Evolutionary conservation across 2,329 filamentous ascomycete genomes (phyloP).

Genomic region (Penicillium palitans): DNA sequence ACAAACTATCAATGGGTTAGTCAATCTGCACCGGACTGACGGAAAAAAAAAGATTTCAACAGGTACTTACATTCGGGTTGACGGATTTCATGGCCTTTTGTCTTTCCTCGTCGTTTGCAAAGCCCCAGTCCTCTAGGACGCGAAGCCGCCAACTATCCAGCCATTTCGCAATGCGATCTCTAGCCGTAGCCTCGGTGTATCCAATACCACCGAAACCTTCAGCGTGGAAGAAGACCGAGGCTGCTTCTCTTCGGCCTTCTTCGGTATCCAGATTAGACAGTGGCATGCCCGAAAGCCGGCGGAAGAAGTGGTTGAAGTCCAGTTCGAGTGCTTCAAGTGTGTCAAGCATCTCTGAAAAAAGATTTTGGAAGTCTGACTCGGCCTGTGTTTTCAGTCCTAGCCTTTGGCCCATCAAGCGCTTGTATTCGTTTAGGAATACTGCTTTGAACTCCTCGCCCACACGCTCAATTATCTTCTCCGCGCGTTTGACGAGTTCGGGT

Average conservation of each 20-base stretch:
- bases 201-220: constrained; percentile 64
- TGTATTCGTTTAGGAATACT: constrained; percentile 87
- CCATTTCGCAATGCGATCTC: constrained; percentile 72
- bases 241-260: constrained; percentile 62
- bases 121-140: constrained; percentile 73
- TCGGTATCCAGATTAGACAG: constrained; percentile 65
- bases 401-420: constrained; percentile 74
- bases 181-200: constrained; percentile 63
- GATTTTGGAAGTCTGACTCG: constrained; percentile 71
- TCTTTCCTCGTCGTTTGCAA: constrained; percentile 62
- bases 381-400: constrained; percentile 72
- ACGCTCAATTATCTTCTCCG: constrained; percentile 78
- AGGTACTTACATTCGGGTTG: constrained; percentile 69
- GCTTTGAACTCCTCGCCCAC: constrained; percentile 84
- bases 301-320: constrained; percentile 94
- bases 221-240: constrained; percentile 75
- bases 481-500: constrained; percentile 70
- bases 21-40: neutral
- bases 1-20: constrained; percentile 60
- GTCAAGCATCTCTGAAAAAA: constrained; percentile 83
- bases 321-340: constrained; percentile 77
- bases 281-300: constrained; percentile 67
- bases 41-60: neutral
- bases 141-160: constrained; percentile 74
- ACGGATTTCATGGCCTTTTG: constrained; percentile 74